These are phyloP conservation scores for Pleurotus giganteus DNA, from an alignment of 768 basidiomycete species.

Conservation along the genomic window DNA sequence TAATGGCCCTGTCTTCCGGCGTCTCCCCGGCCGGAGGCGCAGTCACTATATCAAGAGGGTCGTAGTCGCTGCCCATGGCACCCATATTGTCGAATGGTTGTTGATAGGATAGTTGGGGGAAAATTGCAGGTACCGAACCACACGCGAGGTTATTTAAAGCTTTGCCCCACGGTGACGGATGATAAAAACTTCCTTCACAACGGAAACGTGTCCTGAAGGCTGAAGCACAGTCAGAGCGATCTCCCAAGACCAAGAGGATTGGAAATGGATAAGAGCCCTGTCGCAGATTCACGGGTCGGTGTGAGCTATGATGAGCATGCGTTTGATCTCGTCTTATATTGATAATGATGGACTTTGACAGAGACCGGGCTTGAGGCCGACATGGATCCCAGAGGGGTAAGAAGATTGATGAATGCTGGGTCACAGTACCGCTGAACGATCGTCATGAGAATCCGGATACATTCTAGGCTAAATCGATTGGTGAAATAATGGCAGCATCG, in stretches of 20 bases:
- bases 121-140: neutral
- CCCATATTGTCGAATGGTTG: neutral
- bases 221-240: neutral
- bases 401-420: neutral
- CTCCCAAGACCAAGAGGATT: neutral
- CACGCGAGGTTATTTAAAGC: constrained; percentile 1
- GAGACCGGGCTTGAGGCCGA: neutral
- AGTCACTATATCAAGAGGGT: constrained; percentile 59
- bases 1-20: constrained; percentile 35
- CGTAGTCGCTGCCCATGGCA: constrained; percentile 21
- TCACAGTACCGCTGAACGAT: neutral
- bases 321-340: neutral
- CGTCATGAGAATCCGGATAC: neutral
- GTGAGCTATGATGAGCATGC: neutral
- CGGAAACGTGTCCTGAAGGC: neutral
- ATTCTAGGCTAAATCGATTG: neutral
- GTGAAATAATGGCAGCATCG: neutral
- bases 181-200: constrained; percentile 2
- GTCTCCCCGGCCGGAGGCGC: constrained; percentile 61
- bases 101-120: neutral
- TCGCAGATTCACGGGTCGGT: neutral
- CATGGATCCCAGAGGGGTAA: neutral
- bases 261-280: neutral
- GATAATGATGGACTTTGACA: constrained; percentile 1
- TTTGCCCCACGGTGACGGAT: neutral